These are phyloP conservation scores for Myriosclerotinia scirpicola DNA, from an alignment of 2,329 filamentous ascomycete species.

Conservation along the genomic window DNA sequence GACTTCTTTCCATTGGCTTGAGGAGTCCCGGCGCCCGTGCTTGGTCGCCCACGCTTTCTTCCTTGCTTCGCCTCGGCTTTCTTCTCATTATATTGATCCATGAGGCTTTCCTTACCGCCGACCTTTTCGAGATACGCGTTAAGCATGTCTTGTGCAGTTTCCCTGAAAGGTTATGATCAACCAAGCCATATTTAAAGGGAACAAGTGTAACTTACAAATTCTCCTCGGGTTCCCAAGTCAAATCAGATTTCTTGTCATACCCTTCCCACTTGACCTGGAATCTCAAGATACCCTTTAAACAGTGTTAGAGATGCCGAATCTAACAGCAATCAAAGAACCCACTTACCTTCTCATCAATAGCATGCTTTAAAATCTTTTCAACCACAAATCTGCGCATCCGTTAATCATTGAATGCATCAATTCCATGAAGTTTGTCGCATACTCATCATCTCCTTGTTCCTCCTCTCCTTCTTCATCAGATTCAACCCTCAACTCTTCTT, in stretches of 20 bases:
- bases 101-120: slow-evolving; percentile 61
- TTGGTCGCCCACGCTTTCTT: slow-evolving; percentile 59
- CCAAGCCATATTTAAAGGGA: slow-evolving; percentile 16
- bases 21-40: slow-evolving; percentile 39
- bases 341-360: slow-evolving; percentile 56
- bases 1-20: slow-evolving; percentile 35
- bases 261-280: slow-evolving; percentile 83
- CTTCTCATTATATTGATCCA: slow-evolving; percentile 47
- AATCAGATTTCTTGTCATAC: slow-evolving; percentile 66
- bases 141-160: slow-evolving; percentile 60
- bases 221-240: slow-evolving; percentile 77
- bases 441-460: slow-evolving; percentile 46
- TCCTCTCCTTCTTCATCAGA: slow-evolving; percentile 41
- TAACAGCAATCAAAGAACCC: neutral
- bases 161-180: slow-evolving; percentile 43
- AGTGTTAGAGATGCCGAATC: slow-evolving; percentile 19
- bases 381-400: slow-evolving; percentile 62
- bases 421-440: slow-evolving; percentile 35
- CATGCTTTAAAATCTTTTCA: slow-evolving; percentile 69
- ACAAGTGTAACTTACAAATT: slow-evolving; percentile 55
- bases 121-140: slow-evolving; percentile 61
- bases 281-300: slow-evolving; percentile 47
- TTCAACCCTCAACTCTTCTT: slow-evolving; percentile 31
- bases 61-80: slow-evolving; percentile 45
- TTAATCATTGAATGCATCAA: slow-evolving; percentile 28